Evolutionary conservation across 2,329 filamentous ascomycete species (phyloP), one percentile per base, ranked within the genome.

Genomic region (Aureobasidium sp.): DNA sequence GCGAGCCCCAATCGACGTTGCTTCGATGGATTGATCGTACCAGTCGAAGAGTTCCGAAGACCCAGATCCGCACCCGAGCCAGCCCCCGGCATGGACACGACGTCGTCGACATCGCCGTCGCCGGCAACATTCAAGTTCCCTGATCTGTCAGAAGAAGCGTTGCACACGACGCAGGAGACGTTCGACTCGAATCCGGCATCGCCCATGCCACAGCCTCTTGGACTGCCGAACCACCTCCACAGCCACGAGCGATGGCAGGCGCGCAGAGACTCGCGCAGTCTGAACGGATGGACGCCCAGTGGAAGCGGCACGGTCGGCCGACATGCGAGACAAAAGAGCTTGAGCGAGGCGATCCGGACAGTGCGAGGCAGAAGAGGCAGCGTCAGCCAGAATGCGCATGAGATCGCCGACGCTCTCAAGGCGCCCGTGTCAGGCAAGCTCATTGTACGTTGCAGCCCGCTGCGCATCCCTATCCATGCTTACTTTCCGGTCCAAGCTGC

Each of bases 311-410:
- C 74, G 71, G 58, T 50, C n/a, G 35, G 45, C 34, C 35, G 81
- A 60, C 87, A 90, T 64, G 74, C 74, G 16, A 77, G 86, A 59
- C 88, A 93, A 67, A 94, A 91, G 77, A 95, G 90, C 70, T 79
- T 96, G 61, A 84, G 83, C 63, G 89, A 95, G 69, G 89, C 91
- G n/a, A 80, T 96, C 59, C 83, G 81, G 61, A 90, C 83, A 3
- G 91, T 96, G 62, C 79, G 89, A 59, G 84, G 80, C 32, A 79
- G 90, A 62, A 88, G 85, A 63, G 88, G 81, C 48, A 97, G 90
- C 68, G 84, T 96, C 62, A 90, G 84, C 72, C 88, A 91, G 67
- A 95, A 95, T 71, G 90, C 90, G 52, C 88, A 94, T 56, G 91
- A 97, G 70, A 82, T 98, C 63, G 90, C 90, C 39, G 88, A 93